Evolutionary conservation across 1,139 yeast species (phyloP).

Genomic region (Candida sanyaensis): DNA sequence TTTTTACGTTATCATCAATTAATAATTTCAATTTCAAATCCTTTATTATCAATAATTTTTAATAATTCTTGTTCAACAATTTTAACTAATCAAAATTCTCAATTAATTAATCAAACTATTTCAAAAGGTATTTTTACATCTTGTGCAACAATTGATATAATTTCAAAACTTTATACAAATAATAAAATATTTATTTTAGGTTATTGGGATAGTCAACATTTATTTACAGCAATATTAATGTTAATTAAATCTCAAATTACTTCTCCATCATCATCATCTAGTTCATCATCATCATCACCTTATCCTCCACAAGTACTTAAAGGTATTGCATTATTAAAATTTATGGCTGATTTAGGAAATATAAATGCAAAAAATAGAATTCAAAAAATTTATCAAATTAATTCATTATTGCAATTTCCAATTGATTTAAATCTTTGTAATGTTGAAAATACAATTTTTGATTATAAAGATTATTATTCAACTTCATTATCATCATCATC

Average conservation of each 20-base stretch:
- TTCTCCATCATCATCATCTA: no score
- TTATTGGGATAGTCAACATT: conserved; percentile 55
- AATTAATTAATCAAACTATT: conserved; percentile 34
- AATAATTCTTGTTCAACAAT: conserved; percentile 25
- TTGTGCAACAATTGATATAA: conserved; percentile 39
- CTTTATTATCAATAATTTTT: conserved; percentile 44
- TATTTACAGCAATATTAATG: conserved; percentile 45
- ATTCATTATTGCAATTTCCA: conserved; percentile 15
- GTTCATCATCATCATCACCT: no score
- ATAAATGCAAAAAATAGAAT: conserved; percentile 40
- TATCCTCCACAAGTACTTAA: conserved; percentile 28
- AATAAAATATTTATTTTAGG: conserved; percentile 46
- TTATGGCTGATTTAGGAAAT: conserved; percentile 44
- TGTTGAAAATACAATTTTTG: conserved; percentile 5
- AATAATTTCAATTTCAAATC: conserved; percentile 45
- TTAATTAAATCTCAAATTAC: conserved; percentile 35
- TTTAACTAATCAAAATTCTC: conserved; percentile 25
- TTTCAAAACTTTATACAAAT: conserved; percentile 35
- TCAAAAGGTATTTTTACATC: conserved; percentile 43
- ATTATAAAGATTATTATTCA: conserved; percentile 7
- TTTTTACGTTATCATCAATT: conserved; percentile 51
- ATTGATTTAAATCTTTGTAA: conserved; percentile 17
- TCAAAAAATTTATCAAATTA: conserved; percentile 23
- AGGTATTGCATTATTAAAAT: conserved; percentile 36
- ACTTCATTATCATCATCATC: no score